Percentiles rank a stretch among this genome's conserved stretches.
These are phyloP conservation scores for Stagonosporopsis chrysanthemi DNA, from an alignment of 2,329 filamentous ascomycete genomes.

Conservation along the genomic window DNA sequence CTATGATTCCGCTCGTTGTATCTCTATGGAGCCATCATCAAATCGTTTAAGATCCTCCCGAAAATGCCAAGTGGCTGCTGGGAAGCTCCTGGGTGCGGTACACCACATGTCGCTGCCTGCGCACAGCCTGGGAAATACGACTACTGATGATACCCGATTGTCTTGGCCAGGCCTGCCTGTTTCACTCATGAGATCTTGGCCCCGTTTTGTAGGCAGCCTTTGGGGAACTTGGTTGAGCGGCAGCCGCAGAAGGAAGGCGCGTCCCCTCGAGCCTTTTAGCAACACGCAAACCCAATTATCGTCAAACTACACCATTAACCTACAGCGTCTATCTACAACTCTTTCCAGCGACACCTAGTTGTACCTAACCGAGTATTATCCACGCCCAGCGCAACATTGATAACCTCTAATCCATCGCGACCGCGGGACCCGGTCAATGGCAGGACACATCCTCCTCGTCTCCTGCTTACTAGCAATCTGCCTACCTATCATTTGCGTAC, in stretches of 20 bases:
- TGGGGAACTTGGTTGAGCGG: too few species aligned
- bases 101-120: neutral
- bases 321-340: neutral
- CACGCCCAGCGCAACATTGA: neutral
- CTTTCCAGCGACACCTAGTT: neutral
- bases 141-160: slow-evolving; percentile 6
- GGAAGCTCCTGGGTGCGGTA: too few species aligned
- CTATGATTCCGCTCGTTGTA: too few species aligned
- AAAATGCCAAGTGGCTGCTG: too few species aligned
- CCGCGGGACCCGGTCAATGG: neutral
- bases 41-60: too few species aligned
- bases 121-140: neutral
- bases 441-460: slow-evolving; percentile 24
- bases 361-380: neutral
- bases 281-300: neutral
- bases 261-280: neutral
- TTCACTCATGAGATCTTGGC: neutral
- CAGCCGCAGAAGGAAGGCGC: slow-evolving; percentile 3
- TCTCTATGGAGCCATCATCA: too few species aligned
- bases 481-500: slow-evolving; percentile 35
- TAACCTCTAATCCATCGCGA: neutral
- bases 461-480: slow-evolving; percentile 30
- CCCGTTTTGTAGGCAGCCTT: neutral
- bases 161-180: neutral
- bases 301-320: neutral